phyloP scores from a whole-genome alignment of 768 basidiomycete species.

The Coprinopsis sp. region DNA sequence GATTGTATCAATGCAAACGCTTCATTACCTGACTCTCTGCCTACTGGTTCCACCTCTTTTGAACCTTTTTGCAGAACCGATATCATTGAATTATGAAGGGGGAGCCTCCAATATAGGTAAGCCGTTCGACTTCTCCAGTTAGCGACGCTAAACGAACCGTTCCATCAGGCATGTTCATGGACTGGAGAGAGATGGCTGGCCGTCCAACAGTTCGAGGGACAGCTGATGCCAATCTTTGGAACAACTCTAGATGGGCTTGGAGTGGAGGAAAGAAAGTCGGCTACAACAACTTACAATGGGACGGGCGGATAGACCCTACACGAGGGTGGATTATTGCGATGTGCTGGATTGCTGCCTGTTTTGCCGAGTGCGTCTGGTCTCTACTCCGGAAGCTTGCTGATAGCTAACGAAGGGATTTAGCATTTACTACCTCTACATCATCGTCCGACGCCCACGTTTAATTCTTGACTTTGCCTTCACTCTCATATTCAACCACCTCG shows the following conservation, averaged over 20 bases:
- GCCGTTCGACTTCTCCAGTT: conserved; percentile 17
- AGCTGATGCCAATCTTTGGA: conserved; percentile 60
- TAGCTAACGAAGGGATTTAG: conserved; percentile 17
- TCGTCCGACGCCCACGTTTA: conserved; percentile 88
- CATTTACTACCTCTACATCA: conserved; percentile 78
- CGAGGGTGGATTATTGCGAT: conserved; percentile 89
- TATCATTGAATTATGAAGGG: conserved; percentile 67
- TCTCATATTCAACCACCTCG: conserved; percentile 84
- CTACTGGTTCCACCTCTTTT: conserved; percentile 80
- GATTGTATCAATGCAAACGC: conserved; percentile 90
- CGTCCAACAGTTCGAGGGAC: conserved; percentile 66
- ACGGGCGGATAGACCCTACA: conserved; percentile 67
- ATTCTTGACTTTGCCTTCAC: conserved; percentile 95
- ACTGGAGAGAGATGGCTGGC: conserved; percentile 96
- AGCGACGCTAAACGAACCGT: neutral
- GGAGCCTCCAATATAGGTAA: conserved; percentile 75
- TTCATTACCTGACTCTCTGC: conserved; percentile 90
- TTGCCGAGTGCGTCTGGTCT: conserved; percentile 68
- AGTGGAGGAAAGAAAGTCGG: conserved; percentile 75
- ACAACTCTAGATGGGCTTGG: conserved; percentile 69
- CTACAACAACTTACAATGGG: conserved; percentile 51
- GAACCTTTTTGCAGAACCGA: conserved; percentile 65
- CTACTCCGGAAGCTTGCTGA: conserved; percentile 5
- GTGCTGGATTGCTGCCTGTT: conserved; percentile 80
- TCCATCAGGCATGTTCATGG: conserved; percentile 79